These are phyloP conservation scores for Hortiboletus flavorubellus DNA, from an alignment of 768 basidiomycete species.

Conservation along the genomic window DNA sequence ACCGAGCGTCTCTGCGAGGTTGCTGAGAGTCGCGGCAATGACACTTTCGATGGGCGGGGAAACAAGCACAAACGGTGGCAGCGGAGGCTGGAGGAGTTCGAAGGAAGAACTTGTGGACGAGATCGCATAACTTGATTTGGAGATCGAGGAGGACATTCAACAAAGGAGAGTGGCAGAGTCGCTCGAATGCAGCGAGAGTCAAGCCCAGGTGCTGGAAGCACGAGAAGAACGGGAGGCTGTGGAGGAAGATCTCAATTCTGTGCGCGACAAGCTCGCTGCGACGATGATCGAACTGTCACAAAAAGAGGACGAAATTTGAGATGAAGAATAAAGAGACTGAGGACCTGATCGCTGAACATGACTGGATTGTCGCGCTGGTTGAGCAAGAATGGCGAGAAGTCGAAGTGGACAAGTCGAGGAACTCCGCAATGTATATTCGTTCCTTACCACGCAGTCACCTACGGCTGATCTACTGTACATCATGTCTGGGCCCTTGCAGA, in stretches of 20 bases:
- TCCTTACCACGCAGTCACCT: not conserved
- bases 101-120: constrained; percentile 68
- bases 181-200: constrained; percentile 68
- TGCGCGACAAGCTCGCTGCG: constrained; percentile 76
- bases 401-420: constrained; percentile 78
- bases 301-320: constrained; percentile 81
- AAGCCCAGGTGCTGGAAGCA: constrained; percentile 67
- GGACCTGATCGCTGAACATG: constrained; percentile 72
- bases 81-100: constrained; percentile 53
- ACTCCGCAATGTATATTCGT: constrained; percentile 57
- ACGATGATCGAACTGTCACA: constrained; percentile 80
- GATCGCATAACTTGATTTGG: constrained; percentile 57
- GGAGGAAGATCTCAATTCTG: constrained; percentile 72
- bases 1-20: constrained; percentile 69
- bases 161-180: constrained; percentile 59
- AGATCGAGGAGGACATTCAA: constrained; percentile 69
- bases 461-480: constrained; percentile 2
- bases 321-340: constrained; percentile 74
- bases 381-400: constrained; percentile 89
- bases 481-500: constrained; percentile 62
- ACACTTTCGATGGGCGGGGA: constrained; percentile 38
- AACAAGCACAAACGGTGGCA: constrained; percentile 41
- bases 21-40: constrained; percentile 54
- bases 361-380: constrained; percentile 65
- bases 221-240: constrained; percentile 72